Base-by-base conservation (phyloP, 2,329 filamentous ascomycete species). In the Aureobasidium musti region DNA sequence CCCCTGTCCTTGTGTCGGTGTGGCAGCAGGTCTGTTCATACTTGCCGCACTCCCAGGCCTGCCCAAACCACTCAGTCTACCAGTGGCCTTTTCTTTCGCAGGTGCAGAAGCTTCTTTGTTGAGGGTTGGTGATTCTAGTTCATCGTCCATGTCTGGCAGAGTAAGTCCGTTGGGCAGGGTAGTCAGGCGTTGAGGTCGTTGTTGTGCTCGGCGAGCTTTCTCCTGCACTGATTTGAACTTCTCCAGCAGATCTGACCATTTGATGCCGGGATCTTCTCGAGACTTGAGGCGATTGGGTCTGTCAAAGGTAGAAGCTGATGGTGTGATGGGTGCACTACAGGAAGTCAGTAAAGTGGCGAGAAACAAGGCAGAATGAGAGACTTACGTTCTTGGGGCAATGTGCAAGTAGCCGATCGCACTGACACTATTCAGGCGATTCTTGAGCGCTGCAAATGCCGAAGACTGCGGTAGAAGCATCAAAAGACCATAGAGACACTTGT, bases 391-490 rank as follows among this genome's bases (percentile, higher is more conserved):
- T 37, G 87, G 90, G 69, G 89, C 88, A 71, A 91, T 89, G 75
- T 98, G 94, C 69, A 99, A 82, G 77, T 97, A 96, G 50, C 94
- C 95, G 76, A 99, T 98, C 63, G 95, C 93, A 81, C 91, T 96
- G 71, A 99, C 95, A 78, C 91, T 97, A 78, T 98, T 98, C 60
- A 99, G 84, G 49, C 95, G 88, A 75, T 99, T 99, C 77, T 97
- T 98, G 67, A 99, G 83, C 2, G 95, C 94, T 33, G 93, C 95
- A 79, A 99, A 99, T 10, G 95, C 96, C 33, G 92, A 96, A 19
- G 94, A 98, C 79, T 99, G 95, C 0, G 95, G 95, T n/a, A 99
- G 85, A 21, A 99, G 88, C 95, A 99, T 99, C 65, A 99, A 83
- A 53, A 99, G 86, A 11, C 95, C 95, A 74, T 98, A 99, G 57